Base-by-base conservation (phyloP, 768 basidiomycete genomes). In the Clitopilus hobsonii region DNA sequence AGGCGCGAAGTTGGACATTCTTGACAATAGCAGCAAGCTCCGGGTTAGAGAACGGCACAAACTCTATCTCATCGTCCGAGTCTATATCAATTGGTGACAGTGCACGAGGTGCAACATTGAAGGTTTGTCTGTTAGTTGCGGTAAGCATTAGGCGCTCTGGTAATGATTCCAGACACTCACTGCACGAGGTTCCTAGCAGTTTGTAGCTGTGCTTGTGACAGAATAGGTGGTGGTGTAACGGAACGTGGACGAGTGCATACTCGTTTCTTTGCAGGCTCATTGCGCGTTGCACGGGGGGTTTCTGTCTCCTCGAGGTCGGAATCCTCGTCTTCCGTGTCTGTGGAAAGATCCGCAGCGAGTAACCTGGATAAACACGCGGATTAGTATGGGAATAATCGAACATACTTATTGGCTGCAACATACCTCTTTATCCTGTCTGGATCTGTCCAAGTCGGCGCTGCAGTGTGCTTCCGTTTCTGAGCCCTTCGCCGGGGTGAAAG, bases 181-280 rank as follows among this genome's bases (percentile, higher is more conserved):
- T 83, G 77, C 49, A 90, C 80, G 16, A 88, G 67, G 29, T 79
- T 72, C 36, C 77, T 79, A 13, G 87, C 84, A 53, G 75, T 75
- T 60, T 81, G 75, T 0, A 85, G 71, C 54, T 83, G 78, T 26
- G 81, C 71, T 8, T 68, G 63, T 2, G 86, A 71, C 13, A 91
- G 67, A 29, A 73, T 74, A 0, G 89, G 90, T 4, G 89, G 89
- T 1, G 90, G 89, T 0, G 89, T 92, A 32, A 91, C 79, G 3
- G 89, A 92, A 22, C 75, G 71, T 26, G 88, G 90, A 32, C 84
- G 83, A 64, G 82, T 85, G 45, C 84, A 78, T 36, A 71, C 61
- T 32, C 78, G 75, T 57, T 78, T 79, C 25, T 70, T 69, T 53
- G 73, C 73, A 1, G 70, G 60, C 2, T 61, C 52, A 20, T 58